phyloP scores from a whole-genome alignment of 225 moss, liverwort and hornwort genomes.

The Neckera pumila region DNA sequence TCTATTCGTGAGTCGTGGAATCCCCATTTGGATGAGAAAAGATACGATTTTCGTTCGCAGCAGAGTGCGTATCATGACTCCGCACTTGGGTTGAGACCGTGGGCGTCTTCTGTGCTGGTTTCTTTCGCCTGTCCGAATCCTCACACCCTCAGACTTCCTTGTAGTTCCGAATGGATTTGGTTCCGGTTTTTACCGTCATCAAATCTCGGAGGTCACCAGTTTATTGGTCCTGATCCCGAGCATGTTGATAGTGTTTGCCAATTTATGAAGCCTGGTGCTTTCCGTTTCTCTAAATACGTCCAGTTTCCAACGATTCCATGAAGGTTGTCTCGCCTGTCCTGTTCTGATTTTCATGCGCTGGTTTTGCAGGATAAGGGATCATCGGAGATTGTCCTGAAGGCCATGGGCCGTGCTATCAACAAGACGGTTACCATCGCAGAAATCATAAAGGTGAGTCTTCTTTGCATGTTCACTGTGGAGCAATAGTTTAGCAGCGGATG shows the following conservation, averaged over 20 bases:
- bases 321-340: not conserved
- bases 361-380: constrained; percentile 82
- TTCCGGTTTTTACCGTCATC: not conserved
- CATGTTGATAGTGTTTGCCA: not conserved
- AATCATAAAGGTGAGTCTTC: constrained; percentile 72
- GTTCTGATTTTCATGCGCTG: not conserved
- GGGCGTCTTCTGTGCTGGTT: not conserved
- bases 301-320: not conserved
- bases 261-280: not conserved
- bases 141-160: not conserved
- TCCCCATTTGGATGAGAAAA: not conserved
- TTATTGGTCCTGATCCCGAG: too few relatives aligned
- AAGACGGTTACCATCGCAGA: constrained; percentile 99
- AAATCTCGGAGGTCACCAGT: not conserved
- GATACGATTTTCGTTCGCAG: too few relatives aligned
- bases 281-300: not conserved
- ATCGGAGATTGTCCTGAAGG: constrained; percentile 93
- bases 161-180: not conserved
- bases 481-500: not conserved
- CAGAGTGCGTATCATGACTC: not conserved
- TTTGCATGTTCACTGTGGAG: not conserved
- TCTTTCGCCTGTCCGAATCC: too few relatives aligned
- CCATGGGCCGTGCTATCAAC: constrained; percentile 99
- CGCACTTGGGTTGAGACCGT: not conserved
- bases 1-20: not conserved